Base-by-base conservation (phyloP, 139 green algal genomes). In the Chlorella vulgaris region DNA sequence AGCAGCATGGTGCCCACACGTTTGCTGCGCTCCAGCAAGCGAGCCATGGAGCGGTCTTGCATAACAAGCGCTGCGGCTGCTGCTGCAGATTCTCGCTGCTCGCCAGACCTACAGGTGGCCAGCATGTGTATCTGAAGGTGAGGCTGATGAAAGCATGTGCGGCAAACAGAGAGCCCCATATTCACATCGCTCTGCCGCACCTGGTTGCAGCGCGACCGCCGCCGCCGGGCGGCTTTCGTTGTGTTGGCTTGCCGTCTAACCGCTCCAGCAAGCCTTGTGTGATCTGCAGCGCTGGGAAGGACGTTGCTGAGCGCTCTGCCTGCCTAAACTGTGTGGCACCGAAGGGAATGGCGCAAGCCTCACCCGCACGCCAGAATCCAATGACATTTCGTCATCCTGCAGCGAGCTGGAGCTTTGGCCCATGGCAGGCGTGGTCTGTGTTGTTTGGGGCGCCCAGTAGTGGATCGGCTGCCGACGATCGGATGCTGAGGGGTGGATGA, bases 1-100 rank as follows among this genome's bases (percentile, higher is more conserved):
- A 92, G 83, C 63, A 92, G 81, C 85, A 92, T 63, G 43, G 70
- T 70, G 19, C 87, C 87, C 22, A 90, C 81, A 5, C 78, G 73
- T 28, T 50, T 50, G 61, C 85, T 91, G 26, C 43, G 29, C 65
- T 86, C 36, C 33, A 92, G 78, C 10, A 76, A 68, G 2, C 26
- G 76, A 35, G 71, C 40, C 58, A 86, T 43, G 35, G 81, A 50
- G 53, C 63, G 36, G 50, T 86, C 78, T 18, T 67, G 42, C 24
- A 29, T 39, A 22, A 19, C 33, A 8, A 42, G 36, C 35, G 43
- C 63, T 68, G 76, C 63, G 7, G 38, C 69, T 4, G 42, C 28
- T 29, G 33, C 21, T 33, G 42, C 74, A 24, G 29, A 69, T n/a
- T 80, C 36, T 6, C 21, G 29, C 8, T 50, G 36, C 1, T 31